phyloP scores from a whole-genome alignment of 441 rosid species.

The Erysimum cheiri region DNA sequence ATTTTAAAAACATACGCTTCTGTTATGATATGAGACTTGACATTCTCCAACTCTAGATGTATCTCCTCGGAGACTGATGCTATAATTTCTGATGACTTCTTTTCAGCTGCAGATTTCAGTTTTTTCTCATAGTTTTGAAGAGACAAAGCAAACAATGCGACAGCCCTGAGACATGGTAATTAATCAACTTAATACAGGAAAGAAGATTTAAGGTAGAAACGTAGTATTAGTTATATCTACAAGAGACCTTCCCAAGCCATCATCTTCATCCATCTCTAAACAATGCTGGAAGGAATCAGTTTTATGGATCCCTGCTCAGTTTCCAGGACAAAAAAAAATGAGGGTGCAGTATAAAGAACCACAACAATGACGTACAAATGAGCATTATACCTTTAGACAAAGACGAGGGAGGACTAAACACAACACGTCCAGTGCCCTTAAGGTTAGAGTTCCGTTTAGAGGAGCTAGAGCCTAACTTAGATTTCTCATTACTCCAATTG shows the following conservation, averaged over 20 bases:
- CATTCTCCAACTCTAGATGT: conserved; percentile 59
- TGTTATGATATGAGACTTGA: conserved; percentile 69
- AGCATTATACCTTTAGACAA: conserved; percentile 59
- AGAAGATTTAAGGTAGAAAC: conserved; percentile 35
- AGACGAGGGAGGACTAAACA: conserved; percentile 50
- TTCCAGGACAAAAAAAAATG: conserved; percentile 36
- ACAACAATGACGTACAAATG: conserved; percentile 26
- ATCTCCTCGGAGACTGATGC: conserved; percentile 74
- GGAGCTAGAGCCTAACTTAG: conserved; percentile 50
- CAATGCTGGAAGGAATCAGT: conserved; percentile 53
- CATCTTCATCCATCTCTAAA: conserved; percentile 60
- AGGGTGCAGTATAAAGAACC: conserved; percentile 16
- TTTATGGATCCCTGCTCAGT: conserved; percentile 52
- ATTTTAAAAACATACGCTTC: conserved; percentile 65
- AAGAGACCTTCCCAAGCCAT: conserved; percentile 69
- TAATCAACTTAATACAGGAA: conserved; percentile 38
- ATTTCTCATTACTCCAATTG: conserved; percentile 48
- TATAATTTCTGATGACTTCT: conserved; percentile 79
- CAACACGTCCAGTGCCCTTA: conserved; percentile 48
- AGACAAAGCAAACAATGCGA: conserved; percentile 62
- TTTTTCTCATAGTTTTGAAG: conserved; percentile 71
- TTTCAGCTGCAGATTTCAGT: conserved; percentile 63
- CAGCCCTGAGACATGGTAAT: conserved; percentile 64
- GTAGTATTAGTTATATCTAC: conserved; percentile 8
- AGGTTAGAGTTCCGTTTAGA: conserved; percentile 52